Base-by-base conservation (phyloP, 352 stramenopile genomes). In the Phytophthora palmivora region DNA sequence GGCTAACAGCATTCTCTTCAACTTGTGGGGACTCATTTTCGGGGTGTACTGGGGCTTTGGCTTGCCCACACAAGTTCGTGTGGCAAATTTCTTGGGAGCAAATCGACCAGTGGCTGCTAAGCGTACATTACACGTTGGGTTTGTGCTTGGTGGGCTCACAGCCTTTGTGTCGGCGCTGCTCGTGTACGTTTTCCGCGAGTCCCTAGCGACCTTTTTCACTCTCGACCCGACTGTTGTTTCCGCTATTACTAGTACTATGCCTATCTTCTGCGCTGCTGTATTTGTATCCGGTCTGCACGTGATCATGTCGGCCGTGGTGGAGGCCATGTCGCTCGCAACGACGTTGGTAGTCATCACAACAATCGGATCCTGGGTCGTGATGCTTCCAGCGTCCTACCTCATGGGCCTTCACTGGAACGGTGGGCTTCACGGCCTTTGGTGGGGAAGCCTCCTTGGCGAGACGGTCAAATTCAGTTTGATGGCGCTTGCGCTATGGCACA, bases 11-110 rank as follows among this genome's bases (percentile, higher is more conserved):
- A 87, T 95, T 36, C 70, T 95, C 36, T 92, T 88, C 61, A 92
- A 87, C 56, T 68, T 95, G 30, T 95, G 87, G 84, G 83, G 82
- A 0, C 78, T 95, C 38, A 80, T 95, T 58, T 95, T 90, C 36
- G 84, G 75, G 11, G 59, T 95, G n/a, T 94, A 90, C 54, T 94
- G 86, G 86, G 86, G 86, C 53, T 92, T 94, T 66, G 86, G 82
- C 14, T 69, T 91, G 16, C 82, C 86, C 6, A 92, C 80, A 6
- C 86, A 94, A 74, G 86, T 94, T 55, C 82, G 84, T 12, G 67
- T 71, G 0, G 86, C 86, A 37, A 94, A 92, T 45, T 92, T 89
- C 33, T 67, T 94, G 3, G 83, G 86, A 3, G 82, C 82, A 0
- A 88, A 92, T 39, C 74, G 79, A 0, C 85, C 85, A 0, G 70